Evolutionary conservation across 2,329 filamentous ascomycete genomes (phyloP), one percentile per base, ranked within the genome.

Genomic region (Pezicula radicicola): DNA sequence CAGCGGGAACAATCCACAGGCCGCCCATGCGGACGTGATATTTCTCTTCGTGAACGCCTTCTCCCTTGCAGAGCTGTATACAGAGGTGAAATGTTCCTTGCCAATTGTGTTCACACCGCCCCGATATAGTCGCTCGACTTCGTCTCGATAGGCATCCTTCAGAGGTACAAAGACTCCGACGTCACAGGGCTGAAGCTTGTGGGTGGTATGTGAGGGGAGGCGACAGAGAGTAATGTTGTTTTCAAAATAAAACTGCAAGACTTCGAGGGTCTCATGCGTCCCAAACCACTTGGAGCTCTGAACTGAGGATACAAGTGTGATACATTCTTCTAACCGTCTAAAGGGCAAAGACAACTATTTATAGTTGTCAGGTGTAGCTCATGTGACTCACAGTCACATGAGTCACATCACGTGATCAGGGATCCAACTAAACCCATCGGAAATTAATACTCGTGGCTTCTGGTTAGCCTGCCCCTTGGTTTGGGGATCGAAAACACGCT

Each of bases 191-290:
- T 67, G 53, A 12, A 64, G 55, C 42, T 61, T 56, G 46, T 69
- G 28, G 51, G 60, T 59, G 41, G 64, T 56, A 46, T 69, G 33
- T 50, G 61, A 60, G 41, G 64, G 62, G 27, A 70, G 51, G 54
- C 63, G 62, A 54, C 59, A 68, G n/a, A 69, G 53, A 35, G 63
- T 55, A 41, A 70, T 69, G 33, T 66, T 65, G 46, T 70, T 66
- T 46, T 63, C 51, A 9, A 40, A 40, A 7, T 7, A n/a, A 19
- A 40, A 40, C 18, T 40, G 2, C 15, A 40, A 19, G 8, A 40
- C 6, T 13, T n/a, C 37, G 7, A 16, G 15, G 37, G 37, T 16
- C 15, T 40, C 37, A 9, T 30, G 28, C 28, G 28, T 30, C 10
- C 19, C 19, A 6, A 30, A 30, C 2, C 28, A n/a, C n/a, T n/a